These are phyloP conservation scores for Pascua guehoae DNA, from an alignment of 1,284 basidiomycete species.

Conservation along the genomic window DNA sequence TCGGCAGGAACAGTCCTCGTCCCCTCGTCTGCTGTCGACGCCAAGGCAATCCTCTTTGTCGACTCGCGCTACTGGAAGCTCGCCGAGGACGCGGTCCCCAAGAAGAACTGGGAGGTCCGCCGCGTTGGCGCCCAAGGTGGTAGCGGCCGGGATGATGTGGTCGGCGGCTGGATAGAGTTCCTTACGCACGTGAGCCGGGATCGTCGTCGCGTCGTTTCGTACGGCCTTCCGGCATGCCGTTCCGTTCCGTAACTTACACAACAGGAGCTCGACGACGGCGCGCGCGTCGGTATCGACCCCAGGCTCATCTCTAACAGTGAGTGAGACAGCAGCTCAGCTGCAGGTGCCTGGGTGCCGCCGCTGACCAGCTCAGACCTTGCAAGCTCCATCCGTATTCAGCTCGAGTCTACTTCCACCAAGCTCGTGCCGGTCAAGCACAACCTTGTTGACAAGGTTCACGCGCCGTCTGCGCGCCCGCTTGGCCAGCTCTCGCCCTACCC, in stretches of 20 bases:
- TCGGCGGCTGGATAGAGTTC: slow-evolving; percentile 76
- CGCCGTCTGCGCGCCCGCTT: slow-evolving; percentile 64
- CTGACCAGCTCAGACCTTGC: slow-evolving; percentile 16
- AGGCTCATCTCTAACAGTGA: slow-evolving; percentile 72
- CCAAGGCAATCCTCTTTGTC: slow-evolving; percentile 59
- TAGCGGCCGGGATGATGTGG: slow-evolving; percentile 44
- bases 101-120: slow-evolving; percentile 68
- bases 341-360: not conserved
- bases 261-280: slow-evolving; percentile 56
- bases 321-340: slow-evolving; percentile 1
- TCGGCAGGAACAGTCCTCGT: slow-evolving; percentile 80
- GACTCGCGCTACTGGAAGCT: slow-evolving; percentile 90
- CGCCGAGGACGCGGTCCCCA: slow-evolving; percentile 70
- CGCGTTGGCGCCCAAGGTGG: slow-evolving; percentile 59
- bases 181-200: slow-evolving; percentile 54
- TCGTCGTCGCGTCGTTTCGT: slow-evolving; percentile 5
- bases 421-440: slow-evolving; percentile 61
- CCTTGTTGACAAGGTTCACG: slow-evolving; percentile 78
- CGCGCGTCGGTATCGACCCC: slow-evolving; percentile 80
- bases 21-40: slow-evolving; percentile 59
- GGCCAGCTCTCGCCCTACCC: slow-evolving; percentile 72
- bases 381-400: slow-evolving; percentile 39
- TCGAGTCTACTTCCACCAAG: slow-evolving; percentile 58
- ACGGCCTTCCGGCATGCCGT: no score
- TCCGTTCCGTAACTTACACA: slow-evolving; percentile 5